Evolutionary conservation across 2,329 filamentous ascomycete species (phyloP), one percentile per base, ranked within the genome.

Genomic region (Plectosphaerella sp.): DNA sequence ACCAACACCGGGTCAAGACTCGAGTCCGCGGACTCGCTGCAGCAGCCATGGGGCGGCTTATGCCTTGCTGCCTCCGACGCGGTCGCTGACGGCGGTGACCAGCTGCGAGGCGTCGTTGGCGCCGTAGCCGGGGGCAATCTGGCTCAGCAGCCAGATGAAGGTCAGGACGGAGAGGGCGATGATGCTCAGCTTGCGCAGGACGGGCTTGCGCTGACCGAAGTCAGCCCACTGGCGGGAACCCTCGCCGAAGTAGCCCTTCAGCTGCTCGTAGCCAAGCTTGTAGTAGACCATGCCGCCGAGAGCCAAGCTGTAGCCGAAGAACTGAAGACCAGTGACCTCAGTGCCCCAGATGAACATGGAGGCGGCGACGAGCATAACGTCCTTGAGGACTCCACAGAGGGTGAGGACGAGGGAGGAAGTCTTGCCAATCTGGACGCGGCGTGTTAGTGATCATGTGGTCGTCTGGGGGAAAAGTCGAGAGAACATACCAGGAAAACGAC

Each of bases 331-430:
- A 15, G 87, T 83, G 57, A 93, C 86, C 49, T 86, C 82, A 57
- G 89, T 89, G 61, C 83, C 82, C 86, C 89, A 93, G 69, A 93
- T 89, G 59, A 89, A 70, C 83, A 92, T 91, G 56, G 88, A 91
- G 45, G 87, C 87, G 50, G 78, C 75, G 54, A 94, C 89, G 48
- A 94, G 86, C 63, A 94, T 80, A 54, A 94, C 89, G 70, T 94
- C 89, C 80, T 93, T 94, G 58, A 94, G 83, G 39, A 94, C 89
- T 75, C 89, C 89, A 66, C 88, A 93, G 46, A 94, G 86, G 33
- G 90, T 94, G 64, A 94, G 86, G 61, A 93, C 87, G 51, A 94
- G 86, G 49, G 89, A 89, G 1, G 89, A 93, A 15, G 89, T 93
- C 77, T 89, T 92, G 75, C 89, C 89, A 66, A 94, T 93, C 88